These are phyloP conservation scores for Paraphaeosphaeria minitans DNA, from an alignment of 2,329 filamentous ascomycete species.

Conservation along the genomic window DNA sequence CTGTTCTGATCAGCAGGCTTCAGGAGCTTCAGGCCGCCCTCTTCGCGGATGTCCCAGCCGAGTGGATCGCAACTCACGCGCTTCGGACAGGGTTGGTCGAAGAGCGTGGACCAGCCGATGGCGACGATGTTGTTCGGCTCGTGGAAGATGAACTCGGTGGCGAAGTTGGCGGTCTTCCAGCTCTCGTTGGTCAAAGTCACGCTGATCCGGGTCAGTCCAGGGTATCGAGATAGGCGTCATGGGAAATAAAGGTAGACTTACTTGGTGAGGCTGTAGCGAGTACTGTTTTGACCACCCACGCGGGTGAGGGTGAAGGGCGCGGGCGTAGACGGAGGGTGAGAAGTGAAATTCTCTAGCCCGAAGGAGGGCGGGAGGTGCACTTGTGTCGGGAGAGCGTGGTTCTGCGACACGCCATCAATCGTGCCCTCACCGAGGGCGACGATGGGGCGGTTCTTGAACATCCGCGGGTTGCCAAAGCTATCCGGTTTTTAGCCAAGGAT, in stretches of 20 bases:
- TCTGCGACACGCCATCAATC: neutral
- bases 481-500: neutral
- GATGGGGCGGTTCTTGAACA: neutral
- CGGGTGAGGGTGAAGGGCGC: neutral
- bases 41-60: neutral
- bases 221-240: neutral
- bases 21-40: neutral
- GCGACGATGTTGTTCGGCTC: neutral
- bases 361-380: neutral
- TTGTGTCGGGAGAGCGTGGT: neutral
- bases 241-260: neutral
- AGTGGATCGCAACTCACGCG: neutral
- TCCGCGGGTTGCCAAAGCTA: neutral
- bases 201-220: neutral
- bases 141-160: neutral
- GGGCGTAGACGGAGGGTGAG: neutral
- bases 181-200: neutral
- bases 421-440: neutral
- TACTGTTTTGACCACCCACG: neutral
- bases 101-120: neutral
- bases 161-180: neutral
- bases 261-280: neutral
- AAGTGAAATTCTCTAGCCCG: conserved; percentile 1
- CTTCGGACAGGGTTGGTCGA: neutral
- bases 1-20: neutral